phyloP scores from a whole-genome alignment of 768 basidiomycete genomes.

The Panaeolus cyanescens region DNA sequence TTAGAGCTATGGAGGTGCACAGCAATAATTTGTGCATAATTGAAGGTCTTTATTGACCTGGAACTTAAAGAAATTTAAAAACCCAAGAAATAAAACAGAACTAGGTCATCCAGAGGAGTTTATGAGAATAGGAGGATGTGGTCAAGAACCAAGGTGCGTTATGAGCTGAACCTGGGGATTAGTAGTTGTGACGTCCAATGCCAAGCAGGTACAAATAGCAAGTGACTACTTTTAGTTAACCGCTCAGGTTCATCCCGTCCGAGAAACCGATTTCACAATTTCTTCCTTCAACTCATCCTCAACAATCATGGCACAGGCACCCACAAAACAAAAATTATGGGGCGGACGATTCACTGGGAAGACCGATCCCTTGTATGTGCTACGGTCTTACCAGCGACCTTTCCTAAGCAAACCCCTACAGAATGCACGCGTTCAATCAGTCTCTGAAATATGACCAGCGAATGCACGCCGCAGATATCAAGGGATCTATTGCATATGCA shows the following conservation, averaged over 20 bases:
- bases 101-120: neutral
- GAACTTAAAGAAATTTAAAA: neutral
- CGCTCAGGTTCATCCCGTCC: neutral
- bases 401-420: constrained; percentile 31
- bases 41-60: neutral
- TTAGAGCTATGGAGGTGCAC: constrained; percentile 60
- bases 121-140: neutral
- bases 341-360: constrained; percentile 87
- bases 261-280: constrained; percentile 2
- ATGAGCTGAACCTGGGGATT: neutral
- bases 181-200: neutral
- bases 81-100: neutral
- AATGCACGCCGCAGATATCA: constrained; percentile 91
- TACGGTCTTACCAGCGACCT: constrained; percentile 6
- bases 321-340: constrained; percentile 76
- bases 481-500: constrained; percentile 94
- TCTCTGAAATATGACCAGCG: constrained; percentile 92
- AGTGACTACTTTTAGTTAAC: constrained; percentile 7
- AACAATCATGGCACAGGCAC: constrained; percentile 35
- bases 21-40: constrained; percentile 17
- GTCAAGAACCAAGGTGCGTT: neutral
- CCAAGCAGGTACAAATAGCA: constrained; percentile 5
- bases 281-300: neutral
- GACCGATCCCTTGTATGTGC: constrained; percentile 80
- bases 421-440: constrained; percentile 98